Base-by-base conservation (phyloP, 306 rosid species). In the Cucurbita argyrosperma region DNA sequence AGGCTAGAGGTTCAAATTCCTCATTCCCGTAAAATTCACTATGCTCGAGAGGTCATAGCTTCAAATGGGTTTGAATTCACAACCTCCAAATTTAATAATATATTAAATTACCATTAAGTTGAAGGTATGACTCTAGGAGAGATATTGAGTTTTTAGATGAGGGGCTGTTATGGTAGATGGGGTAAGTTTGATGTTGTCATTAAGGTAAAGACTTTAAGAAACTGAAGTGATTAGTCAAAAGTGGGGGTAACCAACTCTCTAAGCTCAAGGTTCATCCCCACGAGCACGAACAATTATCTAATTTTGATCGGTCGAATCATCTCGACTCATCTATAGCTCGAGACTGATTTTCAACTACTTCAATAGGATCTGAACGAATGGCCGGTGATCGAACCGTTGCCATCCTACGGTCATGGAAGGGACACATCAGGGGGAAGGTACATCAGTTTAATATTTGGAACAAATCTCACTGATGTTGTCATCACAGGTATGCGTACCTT, bases 381-480 rank as follows among this genome's bases (percentile, higher is more conserved):
- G 84, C 71, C 79, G 0, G 85, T 79, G 74, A 55, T 84, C 55
- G 69, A 77, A 18, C 78, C 88, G 1, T 35, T 82, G 73, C 88
- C 85, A 46, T 84, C 85, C 45, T 82, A 84, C 16, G 84, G 88
- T 26, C 76, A 80, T 46, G 85, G 88, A 77, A 84, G 85, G 52
- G 85, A 82, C 62, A 80, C 88, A 4, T 66, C 84, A 10, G 88
- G 76, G 10, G 85, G 85, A 77, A 53, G 88, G 50, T 84, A 39
- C 76, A 26, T 78, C 75, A 79, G 85, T 71, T 76, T 84, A 70
- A 74, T 82, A 16, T 82, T 79, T 50, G 85, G 85, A 71, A 84
- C 84, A 57, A 84, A 82, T 56, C 85, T 82, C 49, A 84, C 85
- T 37, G 85, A 82, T 53, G 82, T 84, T 46, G 66, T 84, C 60